Percentiles rank a stretch among this genome's conserved stretches.
These are phyloP conservation scores for Ensete ventricosum DNA, from an alignment of 176 grass and related monocot genomes.

Conservation along the genomic window DNA sequence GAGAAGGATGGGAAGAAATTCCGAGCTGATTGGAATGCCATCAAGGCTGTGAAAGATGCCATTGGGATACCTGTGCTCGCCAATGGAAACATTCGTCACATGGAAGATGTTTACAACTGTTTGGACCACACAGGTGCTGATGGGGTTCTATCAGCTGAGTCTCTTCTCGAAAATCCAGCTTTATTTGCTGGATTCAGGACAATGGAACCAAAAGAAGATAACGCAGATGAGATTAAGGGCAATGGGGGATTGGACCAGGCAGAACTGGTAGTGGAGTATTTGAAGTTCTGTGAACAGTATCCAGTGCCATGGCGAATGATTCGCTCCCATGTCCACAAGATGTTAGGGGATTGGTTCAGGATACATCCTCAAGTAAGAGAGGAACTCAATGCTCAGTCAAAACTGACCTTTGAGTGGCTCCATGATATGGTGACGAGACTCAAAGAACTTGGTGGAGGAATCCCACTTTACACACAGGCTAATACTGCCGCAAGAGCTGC, in stretches of 20 bases:
- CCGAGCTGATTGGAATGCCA: constrained; percentile 76
- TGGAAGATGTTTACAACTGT: constrained; percentile 64
- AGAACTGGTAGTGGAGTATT: constrained; percentile 68
- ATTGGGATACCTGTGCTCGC: constrained; percentile 85
- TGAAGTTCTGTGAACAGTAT: constrained; percentile 80
- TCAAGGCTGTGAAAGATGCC: constrained; percentile 79
- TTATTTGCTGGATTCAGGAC: constrained; percentile 77
- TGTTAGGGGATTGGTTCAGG: constrained; percentile 84
- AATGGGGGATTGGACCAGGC: constrained; percentile 49
- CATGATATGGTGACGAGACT: constrained; percentile 80
- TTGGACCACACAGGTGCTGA: constrained; percentile 73
- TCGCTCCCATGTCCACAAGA: constrained; percentile 86
- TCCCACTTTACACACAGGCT: constrained; percentile 41
- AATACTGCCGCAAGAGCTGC: not conserved
- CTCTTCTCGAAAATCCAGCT: constrained; percentile 85
- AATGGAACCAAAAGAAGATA: constrained; percentile 56
- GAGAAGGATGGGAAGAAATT: constrained; percentile 89
- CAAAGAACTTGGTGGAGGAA: constrained; percentile 53
- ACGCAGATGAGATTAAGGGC: constrained; percentile 19
- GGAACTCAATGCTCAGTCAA: constrained; percentile 74
- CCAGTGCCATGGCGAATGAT: constrained; percentile 97
- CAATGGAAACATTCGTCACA: constrained; percentile 88
- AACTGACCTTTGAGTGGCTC: constrained; percentile 72
- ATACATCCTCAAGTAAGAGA: constrained; percentile 78
- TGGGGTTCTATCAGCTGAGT: constrained; percentile 93